phyloP scores from a whole-genome alignment of 768 basidiomycete genomes.

The Termitomyces bulborhizus region DNA sequence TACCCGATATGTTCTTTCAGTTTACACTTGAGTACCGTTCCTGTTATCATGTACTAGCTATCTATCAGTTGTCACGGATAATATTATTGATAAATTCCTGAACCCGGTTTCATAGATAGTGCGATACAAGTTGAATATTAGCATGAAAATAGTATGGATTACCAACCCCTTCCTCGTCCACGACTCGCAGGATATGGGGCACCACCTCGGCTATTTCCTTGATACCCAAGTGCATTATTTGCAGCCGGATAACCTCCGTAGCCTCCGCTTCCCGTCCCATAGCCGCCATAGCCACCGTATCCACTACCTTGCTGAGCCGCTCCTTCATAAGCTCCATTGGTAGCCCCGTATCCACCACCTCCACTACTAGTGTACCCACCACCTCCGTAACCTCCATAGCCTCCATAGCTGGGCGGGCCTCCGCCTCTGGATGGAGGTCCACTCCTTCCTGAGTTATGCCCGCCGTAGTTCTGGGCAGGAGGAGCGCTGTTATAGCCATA shows the following conservation, averaged over 20 bases:
- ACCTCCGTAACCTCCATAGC: conserved; percentile 24
- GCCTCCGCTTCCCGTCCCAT: conserved; percentile 26
- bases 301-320: conserved; percentile 30
- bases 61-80: neutral
- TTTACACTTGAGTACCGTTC: neutral
- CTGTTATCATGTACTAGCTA: neutral
- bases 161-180: conserved; percentile 31
- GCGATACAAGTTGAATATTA: conserved; percentile 2
- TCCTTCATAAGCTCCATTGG: conserved; percentile 28
- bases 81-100: neutral
- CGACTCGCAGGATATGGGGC: conserved; percentile 25
- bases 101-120: neutral
- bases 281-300: conserved; percentile 18
- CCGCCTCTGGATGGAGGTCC: conserved; percentile 19
- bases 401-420: conserved; percentile 3
- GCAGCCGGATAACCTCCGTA: conserved; percentile 21
- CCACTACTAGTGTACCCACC: conserved; percentile 12
- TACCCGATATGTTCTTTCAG: neutral
- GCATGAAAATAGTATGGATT: neutral
- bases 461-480: conserved; percentile 21
- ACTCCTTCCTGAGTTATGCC: conserved; percentile 20
- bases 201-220: conserved; percentile 21
- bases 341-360: conserved; percentile 12
- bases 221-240: conserved; percentile 28
- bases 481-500: conserved; percentile 15